Evolutionary conservation across 495 filamentous ascomycete genomes (phyloP).

Genomic region (Lophiostoma macrostomum): DNA sequence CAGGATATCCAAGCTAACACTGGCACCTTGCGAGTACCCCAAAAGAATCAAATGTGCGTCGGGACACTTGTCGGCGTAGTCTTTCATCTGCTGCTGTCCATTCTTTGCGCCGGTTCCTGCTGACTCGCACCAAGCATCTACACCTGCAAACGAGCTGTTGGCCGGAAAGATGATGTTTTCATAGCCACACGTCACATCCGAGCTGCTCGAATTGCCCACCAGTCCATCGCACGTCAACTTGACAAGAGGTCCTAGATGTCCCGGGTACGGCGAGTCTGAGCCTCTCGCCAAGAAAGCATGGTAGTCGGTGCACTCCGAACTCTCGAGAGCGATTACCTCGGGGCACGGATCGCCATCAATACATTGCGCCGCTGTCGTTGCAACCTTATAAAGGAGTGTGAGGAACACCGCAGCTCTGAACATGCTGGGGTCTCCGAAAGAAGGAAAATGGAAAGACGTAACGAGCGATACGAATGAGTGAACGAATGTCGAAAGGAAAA

Average conservation of each 20-base stretch:
- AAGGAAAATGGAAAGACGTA: too few relatives aligned
- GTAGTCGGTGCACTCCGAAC: background rate
- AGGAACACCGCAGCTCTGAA: too few relatives aligned
- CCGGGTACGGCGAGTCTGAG: conserved; percentile 24
- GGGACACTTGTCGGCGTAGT: conserved; percentile 21
- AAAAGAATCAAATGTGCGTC: conserved; percentile 26
- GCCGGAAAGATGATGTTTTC: conserved; percentile 24
- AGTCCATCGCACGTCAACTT: conserved; percentile 14
- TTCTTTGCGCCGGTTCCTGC: conserved; percentile 13
- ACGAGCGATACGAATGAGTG: too few relatives aligned
- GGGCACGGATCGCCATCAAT: too few relatives aligned
- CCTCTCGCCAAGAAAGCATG: conserved; percentile 25
- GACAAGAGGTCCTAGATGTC: conserved; percentile 9
- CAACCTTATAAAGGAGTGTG: too few relatives aligned
- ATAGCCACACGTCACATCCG: conserved; percentile 11
- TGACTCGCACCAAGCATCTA: conserved; percentile 24
- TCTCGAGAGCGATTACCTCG: background rate
- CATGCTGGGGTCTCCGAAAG: too few relatives aligned
- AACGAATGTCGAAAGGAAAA: too few relatives aligned
- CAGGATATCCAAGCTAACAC: conserved; percentile 16
- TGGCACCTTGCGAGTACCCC: conserved; percentile 24
- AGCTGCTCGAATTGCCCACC: background rate
- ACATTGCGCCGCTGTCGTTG: background rate
- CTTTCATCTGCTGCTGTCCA: conserved; percentile 18
- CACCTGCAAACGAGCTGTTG: background rate